Base-by-base conservation (phyloP, 768 basidiomycete genomes). In the Xerocomellus dryophilus region DNA sequence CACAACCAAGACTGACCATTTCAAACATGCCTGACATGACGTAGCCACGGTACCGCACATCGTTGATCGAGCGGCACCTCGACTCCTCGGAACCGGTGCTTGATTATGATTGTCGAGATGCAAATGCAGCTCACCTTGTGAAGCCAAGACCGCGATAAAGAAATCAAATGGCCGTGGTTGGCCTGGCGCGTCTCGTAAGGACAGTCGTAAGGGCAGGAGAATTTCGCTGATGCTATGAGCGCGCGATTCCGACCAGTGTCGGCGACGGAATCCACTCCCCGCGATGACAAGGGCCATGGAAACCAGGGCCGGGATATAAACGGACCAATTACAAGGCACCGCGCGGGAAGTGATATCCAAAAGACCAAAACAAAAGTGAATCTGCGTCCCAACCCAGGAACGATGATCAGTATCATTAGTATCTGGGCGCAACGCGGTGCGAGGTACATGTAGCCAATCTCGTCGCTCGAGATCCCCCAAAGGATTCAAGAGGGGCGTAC, bases 1-100 rank as follows among this genome's bases (percentile, higher is more conserved):
- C 25, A 10, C 17, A 25, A 8, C 12, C 23, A 27, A n/a, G 32
- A 31, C 41, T n/a, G 47, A 20, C 17, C n/a, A 54, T 55, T 58
- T 52, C 15, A 20, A 64, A 61, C 18, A 12, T 14, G 45, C 10
- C 53, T 36, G 11, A 14, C 29, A 7, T 8, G 35, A 43, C 48
- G 43, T 10, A 32, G 14, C 12, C 8, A 15, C 18, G 6, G 34
- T 4, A 9, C 18, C 12, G 53, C 32, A n/a, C 1, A 14, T 29
- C 7, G 23, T 23, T 14, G 34, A 35, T 12, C 39, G 29, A 47
- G 45, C 27, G 9, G 23, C 40, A 9, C n/a, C 49, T 25, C 46
- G 35, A 43, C 43, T 34, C 40, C 29, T 47, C 57, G 43, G 27
- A 31, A 29, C 20, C 1, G 18, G 34, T n/a, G 11, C 27, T 32